Base-by-base conservation (phyloP, 176 grass and related monocot genomes). In the Oryza nivara region DNA sequence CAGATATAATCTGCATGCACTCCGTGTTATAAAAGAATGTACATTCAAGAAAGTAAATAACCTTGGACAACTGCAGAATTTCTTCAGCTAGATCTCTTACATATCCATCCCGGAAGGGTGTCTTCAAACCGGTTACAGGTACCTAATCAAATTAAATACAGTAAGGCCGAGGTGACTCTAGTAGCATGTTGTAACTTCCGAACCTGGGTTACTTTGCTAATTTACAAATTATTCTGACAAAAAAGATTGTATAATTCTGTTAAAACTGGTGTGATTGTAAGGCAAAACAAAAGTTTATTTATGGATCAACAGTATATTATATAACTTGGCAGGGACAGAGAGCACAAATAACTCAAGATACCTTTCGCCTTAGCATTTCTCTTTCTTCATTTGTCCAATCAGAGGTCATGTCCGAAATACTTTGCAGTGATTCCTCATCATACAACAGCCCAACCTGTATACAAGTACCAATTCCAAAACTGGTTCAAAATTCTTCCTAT, bases 361-460 rank as follows among this genome's bases (percentile, higher is more conserved):
- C 96, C 96, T 99, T 91, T 54, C 72, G 79, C 43, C 93, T 90
- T 67, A 99, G 64, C 93, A 96, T 99, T 41, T 94, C 88, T 90
- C 93, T 92, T 84, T 99, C 96, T 92, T 99, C 91, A 51, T 68
- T 84, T 73, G 96, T 96, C 96, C 96, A 99, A 91, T 99, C 93
- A 86, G 82, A 76, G 28, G 86, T 96, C 88, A 99, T 92, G 75
- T 99, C 96, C 65, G 91, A 44, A 91, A 96, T 67, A 56, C 92
- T 99, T 54, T 96, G 93, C 22, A 99, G 73, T 34, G 96, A 92
- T 74, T 94, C 88, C 67, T 99, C 96, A 65, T 99, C 96, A 48
- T 99, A 99, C 64, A 96, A 76, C 58, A 99, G 85, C 1, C 93
- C 93, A 58, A 99, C 96, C 96, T 97, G 86, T 52, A 88, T 11